Conservation (phyloP, 208 protist genomes). For the Blechomonas ayalai region DNA sequence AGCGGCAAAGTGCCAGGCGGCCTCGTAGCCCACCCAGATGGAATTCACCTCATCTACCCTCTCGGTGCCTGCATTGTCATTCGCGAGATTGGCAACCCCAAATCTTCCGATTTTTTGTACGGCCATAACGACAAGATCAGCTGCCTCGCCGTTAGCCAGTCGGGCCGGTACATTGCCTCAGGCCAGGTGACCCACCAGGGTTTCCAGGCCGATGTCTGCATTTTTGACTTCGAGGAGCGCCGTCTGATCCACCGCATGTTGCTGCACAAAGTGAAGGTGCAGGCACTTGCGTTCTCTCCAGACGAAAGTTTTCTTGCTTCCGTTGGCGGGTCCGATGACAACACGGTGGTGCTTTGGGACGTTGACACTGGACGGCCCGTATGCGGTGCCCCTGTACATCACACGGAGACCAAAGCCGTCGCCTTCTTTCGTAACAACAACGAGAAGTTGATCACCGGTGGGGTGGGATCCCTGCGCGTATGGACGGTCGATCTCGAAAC, state of each 20-base stretch:
- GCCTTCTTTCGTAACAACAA: constrained; percentile 84
- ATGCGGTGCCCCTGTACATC: constrained; percentile 77
- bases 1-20: constrained; percentile 77
- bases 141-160: constrained; percentile 86
- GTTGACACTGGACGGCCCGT: constrained; percentile 86
- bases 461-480: constrained; percentile 78
- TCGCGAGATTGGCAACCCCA: constrained; percentile 62
- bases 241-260: constrained; percentile 87
- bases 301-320: constrained; percentile 90
- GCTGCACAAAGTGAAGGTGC: constrained; percentile 94
- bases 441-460: constrained; percentile 86
- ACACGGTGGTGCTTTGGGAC: constrained; percentile 93
- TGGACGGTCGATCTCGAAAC: constrained; percentile 88
- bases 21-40: constrained; percentile 85
- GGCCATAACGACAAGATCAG: constrained; percentile 94
- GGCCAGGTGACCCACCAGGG: constrained; percentile 93
- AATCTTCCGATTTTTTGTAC: constrained; percentile 86
- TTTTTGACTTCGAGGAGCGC: constrained; percentile 87
- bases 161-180: constrained; percentile 90
- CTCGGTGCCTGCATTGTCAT: constrained; percentile 92
- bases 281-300: constrained; percentile 91
- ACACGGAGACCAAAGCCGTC: constrained; percentile 72
- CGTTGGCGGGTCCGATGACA: constrained; percentile 93
- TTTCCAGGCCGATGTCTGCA: constrained; percentile 92
- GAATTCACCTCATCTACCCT: constrained; percentile 88